Evolutionary conservation across 2,329 filamentous ascomycete genomes (phyloP), one percentile per base, ranked within the genome.

Genomic region (Nakataea oryzae): DNA sequence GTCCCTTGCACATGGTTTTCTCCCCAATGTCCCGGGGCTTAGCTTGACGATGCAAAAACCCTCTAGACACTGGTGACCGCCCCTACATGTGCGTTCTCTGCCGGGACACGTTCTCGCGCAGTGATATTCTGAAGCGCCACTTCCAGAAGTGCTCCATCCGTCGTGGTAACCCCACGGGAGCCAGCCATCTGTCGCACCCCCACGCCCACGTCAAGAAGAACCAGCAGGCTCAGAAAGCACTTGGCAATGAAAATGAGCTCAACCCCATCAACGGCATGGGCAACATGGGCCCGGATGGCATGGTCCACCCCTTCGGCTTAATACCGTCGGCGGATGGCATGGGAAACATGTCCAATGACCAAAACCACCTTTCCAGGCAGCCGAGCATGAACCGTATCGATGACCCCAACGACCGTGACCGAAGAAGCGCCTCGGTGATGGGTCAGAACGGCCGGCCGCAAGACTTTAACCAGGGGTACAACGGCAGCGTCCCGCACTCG

Each of bases 121-220:
- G 92, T 81, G 95, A 99, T 73, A 97, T 99, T 67, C 80, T 99
- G 70, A 99, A 99, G 82, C 91, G 95, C 67, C 95, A 99, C 78
- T 99, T 97, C 78, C 93, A 97, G 76, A 99, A 99, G 81, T 99
- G 95, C 79, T 97, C 95, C 54, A 91, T 97, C 67, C 88, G 95
- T 70, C 88, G 95, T 73, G 95, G 95, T 63, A 97, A 97, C 77
- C 93, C 95, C 62, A 96, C 92, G 21, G 93, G 93, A 69, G 91
- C 91, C 66, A 96, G 90, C 72, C 95, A 99, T 78, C 77, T 99
- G 75, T 96, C 93, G 68, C 92, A 97, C 76, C 91, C 92, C 47
- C 90, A 93, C 75, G 89, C 90, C 66, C 91, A 96, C 76, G 82
- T 95, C 71, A 93, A 92, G 80, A 93, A 92, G 78, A 82, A 85